These are phyloP conservation scores for Lichtheimia ramosa DNA, from an alignment of 371 early-diverging fungal species.

Conservation along the genomic window DNA sequence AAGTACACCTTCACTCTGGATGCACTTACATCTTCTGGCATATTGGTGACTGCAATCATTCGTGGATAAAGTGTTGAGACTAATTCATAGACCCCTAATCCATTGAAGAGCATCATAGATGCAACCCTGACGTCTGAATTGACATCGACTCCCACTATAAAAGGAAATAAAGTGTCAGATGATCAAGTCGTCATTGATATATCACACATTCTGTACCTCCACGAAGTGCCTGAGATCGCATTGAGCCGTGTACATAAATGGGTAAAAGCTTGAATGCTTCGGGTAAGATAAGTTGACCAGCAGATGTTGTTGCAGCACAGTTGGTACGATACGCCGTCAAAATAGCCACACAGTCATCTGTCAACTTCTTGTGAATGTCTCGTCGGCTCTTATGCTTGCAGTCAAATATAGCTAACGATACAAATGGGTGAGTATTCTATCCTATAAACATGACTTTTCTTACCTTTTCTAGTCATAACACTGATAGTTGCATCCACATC, in stretches of 20 bases:
- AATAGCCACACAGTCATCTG: conserved; percentile 86
- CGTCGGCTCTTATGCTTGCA: conserved; percentile 69
- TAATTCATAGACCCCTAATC: conserved; percentile 71
- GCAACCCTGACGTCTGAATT: conserved; percentile 78
- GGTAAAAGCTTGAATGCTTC: conserved; percentile 95
- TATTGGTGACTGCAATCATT: conserved; percentile 69
- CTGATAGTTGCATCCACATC: conserved; percentile 91
- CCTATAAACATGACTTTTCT: background rate
- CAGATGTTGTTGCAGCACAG: conserved; percentile 85
- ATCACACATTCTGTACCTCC: conserved; percentile 39
- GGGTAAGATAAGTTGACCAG: conserved; percentile 95
- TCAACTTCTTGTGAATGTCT: conserved; percentile 81
- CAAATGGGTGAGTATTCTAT: background rate
- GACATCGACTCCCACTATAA: conserved; percentile 56
- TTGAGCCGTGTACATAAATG: conserved; percentile 80
- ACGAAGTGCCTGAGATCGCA: conserved; percentile 80
- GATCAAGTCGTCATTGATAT: background rate
- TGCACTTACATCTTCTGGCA: conserved; percentile 54
- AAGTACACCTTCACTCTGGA: background rate
- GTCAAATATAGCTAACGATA: conserved; percentile 66
- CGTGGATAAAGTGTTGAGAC: conserved; percentile 87
- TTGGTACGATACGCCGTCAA: conserved; percentile 91
- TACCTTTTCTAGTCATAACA: conserved; percentile 77
- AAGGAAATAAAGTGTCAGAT: background rate
- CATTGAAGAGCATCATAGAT: conserved; percentile 76